Evolutionary conservation across 768 basidiomycete species (phyloP).

Genomic region (Boletus sp.): DNA sequence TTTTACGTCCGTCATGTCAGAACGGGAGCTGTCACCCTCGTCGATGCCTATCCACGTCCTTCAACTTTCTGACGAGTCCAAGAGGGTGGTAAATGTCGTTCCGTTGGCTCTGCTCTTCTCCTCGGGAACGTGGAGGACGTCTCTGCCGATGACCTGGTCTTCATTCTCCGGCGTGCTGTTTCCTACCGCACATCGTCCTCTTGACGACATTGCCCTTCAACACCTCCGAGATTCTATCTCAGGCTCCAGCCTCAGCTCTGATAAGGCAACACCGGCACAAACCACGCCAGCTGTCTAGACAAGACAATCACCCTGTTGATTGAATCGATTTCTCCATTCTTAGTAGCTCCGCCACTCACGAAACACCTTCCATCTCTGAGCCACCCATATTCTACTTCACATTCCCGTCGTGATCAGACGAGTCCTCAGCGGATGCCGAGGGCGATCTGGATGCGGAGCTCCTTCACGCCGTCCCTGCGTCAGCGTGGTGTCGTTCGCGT

Average conservation of each 20-base stretch:
- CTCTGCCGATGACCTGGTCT: conserved; percentile 84
- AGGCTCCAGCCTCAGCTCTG: conserved; percentile 56
- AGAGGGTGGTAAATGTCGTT: conserved; percentile 72
- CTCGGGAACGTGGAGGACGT: conserved; percentile 75
- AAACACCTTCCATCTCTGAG: conserved; percentile 28
- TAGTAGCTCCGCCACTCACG: conserved; percentile 10
- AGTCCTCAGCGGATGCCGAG: conserved; percentile 30
- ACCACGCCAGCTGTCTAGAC: conserved; percentile 53
- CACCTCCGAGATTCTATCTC: conserved; percentile 64
- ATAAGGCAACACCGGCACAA: conserved; percentile 34
- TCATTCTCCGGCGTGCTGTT: conserved; percentile 81
- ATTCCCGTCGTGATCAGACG: conserved; percentile 29
- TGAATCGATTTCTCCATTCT: too few species aligned
- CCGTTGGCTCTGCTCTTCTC: conserved; percentile 74
- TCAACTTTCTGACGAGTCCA: conserved; percentile 64
- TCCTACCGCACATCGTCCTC: conserved; percentile 70
- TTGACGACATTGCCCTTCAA: conserved; percentile 84
- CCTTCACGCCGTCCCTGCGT: too few species aligned
- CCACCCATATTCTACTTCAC: conserved; percentile 22
- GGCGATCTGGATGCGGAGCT: conserved; percentile 37
- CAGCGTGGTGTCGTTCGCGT: too few species aligned
- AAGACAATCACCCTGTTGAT: too few species aligned
- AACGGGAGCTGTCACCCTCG: conserved; percentile 72
- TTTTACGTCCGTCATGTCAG: conserved; percentile 39
- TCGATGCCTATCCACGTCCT: conserved; percentile 79